phyloP scores from a whole-genome alignment of 2,329 filamentous ascomycete genomes.

The Paramyrothecium sp. region DNA sequence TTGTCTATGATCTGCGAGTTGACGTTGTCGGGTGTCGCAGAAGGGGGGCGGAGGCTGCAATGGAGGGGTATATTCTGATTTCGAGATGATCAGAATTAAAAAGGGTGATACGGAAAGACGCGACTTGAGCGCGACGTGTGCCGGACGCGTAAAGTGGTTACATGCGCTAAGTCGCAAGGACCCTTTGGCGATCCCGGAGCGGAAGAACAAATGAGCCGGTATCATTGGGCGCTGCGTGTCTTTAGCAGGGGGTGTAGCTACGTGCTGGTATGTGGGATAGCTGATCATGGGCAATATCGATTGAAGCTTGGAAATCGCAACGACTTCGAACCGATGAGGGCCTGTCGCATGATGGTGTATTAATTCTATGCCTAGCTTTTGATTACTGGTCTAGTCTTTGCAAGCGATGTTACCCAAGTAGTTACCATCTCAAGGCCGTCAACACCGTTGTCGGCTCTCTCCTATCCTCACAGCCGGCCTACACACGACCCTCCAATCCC shows the following conservation, averaged over 20 bases:
- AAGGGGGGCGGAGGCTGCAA: not conserved
- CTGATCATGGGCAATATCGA: too few relatives aligned
- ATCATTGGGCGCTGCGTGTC: too few relatives aligned
- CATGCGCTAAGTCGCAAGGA: too few relatives aligned
- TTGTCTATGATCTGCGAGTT: not conserved
- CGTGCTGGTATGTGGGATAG: too few relatives aligned
- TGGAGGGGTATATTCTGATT: not conserved
- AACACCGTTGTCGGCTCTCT: slow-evolving; percentile 31
- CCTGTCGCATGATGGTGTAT: not conserved
- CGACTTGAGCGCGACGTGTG: too few relatives aligned
- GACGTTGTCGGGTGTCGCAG: slow-evolving; percentile 2
- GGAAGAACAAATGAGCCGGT: too few relatives aligned
- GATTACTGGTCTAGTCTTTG: not conserved
- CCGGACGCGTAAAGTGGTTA: too few relatives aligned
- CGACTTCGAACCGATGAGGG: too few relatives aligned
- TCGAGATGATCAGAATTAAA: not conserved
- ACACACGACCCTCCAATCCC: not conserved
- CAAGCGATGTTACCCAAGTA: slow-evolving; percentile 52
- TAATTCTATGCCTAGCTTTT: not conserved
- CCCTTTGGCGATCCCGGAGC: too few relatives aligned
- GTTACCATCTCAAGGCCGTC: slow-evolving; percentile 26
- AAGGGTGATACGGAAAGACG: too few relatives aligned
- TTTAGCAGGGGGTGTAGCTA: too few relatives aligned
- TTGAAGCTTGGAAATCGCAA: too few relatives aligned
- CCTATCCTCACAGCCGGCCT: slow-evolving; percentile 9